Percentiles rank a stretch among this genome's conserved stretches.
Conservation (phyloP, 2,329 filamentous ascomycete species). For the Nemania sp. region DNA sequence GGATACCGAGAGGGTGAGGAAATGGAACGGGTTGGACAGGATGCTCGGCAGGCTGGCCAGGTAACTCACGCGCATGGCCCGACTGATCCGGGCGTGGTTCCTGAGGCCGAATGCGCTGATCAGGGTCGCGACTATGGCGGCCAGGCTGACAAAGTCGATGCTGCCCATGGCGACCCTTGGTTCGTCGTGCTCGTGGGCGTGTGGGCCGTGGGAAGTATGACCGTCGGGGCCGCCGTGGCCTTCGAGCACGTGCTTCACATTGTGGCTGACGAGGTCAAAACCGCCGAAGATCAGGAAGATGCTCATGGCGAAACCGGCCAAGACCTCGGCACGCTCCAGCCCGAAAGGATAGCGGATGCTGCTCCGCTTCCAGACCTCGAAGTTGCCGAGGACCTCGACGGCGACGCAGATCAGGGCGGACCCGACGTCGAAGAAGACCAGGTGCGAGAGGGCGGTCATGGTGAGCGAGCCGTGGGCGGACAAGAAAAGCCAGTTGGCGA, state of each 20-base stretch:
- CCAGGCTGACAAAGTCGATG: slow-evolving; percentile 78
- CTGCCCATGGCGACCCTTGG: slow-evolving; percentile 69
- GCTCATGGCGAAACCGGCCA: slow-evolving; percentile 94
- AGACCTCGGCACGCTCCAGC: slow-evolving; percentile 87
- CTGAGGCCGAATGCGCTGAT: slow-evolving; percentile 84
- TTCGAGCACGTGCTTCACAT: slow-evolving; percentile 90
- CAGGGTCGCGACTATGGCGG: slow-evolving; percentile 81
- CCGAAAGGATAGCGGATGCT: slow-evolving; percentile 93
- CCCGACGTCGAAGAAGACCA: slow-evolving; percentile 94
- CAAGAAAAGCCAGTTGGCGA: slow-evolving; percentile 85
- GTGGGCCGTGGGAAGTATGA: slow-evolving; percentile 62
- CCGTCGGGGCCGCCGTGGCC: slow-evolving; percentile 62
- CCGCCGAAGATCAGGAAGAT: slow-evolving; percentile 97
- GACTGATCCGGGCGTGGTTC: slow-evolving; percentile 91
- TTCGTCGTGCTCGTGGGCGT: slow-evolving; percentile 58
- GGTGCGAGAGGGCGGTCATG: slow-evolving; percentile 87
- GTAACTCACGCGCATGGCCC: slow-evolving; percentile 84
- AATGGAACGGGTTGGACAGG: slow-evolving; percentile 93
- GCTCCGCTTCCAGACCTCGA: slow-evolving; percentile 94
- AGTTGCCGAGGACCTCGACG: slow-evolving; percentile 93
- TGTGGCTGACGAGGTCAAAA: slow-evolving; percentile 92
- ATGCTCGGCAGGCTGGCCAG: slow-evolving; percentile 81
- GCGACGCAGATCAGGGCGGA: slow-evolving; percentile 89
- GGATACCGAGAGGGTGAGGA: slow-evolving; percentile 88
- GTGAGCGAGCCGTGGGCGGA: slow-evolving; percentile 84